Base-by-base conservation (phyloP, 2,329 filamentous ascomycete species). In the Chrysosporium queenslandicum region DNA sequence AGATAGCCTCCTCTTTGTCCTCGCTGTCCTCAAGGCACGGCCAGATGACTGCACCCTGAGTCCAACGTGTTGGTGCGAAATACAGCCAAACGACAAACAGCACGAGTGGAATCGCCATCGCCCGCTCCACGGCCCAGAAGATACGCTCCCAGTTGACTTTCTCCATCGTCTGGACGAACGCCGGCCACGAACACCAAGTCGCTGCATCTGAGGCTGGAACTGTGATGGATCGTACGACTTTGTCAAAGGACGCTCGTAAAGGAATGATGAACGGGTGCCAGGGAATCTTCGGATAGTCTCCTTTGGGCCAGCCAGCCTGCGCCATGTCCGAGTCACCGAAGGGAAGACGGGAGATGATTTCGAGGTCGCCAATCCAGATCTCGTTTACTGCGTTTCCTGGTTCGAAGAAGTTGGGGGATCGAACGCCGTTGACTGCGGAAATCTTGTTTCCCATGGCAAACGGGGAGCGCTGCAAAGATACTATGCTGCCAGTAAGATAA, bases 181-280 rank as follows among this genome's bases (percentile, higher is more conserved):
- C 8, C 23, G 37, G 25, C 36, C 47, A 42, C 27, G 25, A 21
- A 23, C 48, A 34, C 12, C 9, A 16, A 8, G 9, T 2, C 6
- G 27, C 30, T 16, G 36, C 11, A 8, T 46, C 45, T 3, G 49
- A 47, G 18, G 25, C 16, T 1, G 50, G 25, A 32, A 46, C 30
- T 21, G 46, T 23, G 4, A 49, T 16, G 6, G 53, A 52, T 48
- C 52, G 52, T 20, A 39, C 21, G 12, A 23, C 39, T n/a, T 46
- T 53, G 14, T 46, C 41, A 29, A 50, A 20, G 3, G 41, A 29
- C 18, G 51, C 58, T 14, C 51, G 49, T n/a, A 67, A 46, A 6
- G 66, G 67, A 14, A 69, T 69, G 37, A 68, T 63, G 32, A 70
- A 70, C 16, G 68, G 64, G 58, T 65, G 65, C 67, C 67, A 69